These are phyloP conservation scores for Paramarasmius palmivorus DNA, from an alignment of 1,284 basidiomycete species.

Conservation along the genomic window DNA sequence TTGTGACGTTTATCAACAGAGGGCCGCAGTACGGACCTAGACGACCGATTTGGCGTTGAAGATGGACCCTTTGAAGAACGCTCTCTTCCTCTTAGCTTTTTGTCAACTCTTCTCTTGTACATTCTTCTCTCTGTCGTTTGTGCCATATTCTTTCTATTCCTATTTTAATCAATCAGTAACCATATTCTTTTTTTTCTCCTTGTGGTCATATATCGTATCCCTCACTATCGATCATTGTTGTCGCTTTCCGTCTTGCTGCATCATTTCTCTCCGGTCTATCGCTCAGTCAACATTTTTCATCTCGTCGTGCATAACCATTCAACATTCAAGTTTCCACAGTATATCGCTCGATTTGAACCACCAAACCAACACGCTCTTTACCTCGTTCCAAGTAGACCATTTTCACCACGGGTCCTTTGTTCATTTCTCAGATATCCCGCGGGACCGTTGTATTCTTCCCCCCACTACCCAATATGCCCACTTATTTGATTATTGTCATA, in stretches of 20 bases:
- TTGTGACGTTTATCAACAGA: slow-evolving; percentile 4
- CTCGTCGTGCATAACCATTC: slow-evolving; percentile 9
- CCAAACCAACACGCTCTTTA: background rate
- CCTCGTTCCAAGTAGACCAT: background rate
- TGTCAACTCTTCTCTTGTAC: slow-evolving; percentile 7
- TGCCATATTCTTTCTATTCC: slow-evolving; percentile 9
- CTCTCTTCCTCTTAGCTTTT: slow-evolving; percentile 4
- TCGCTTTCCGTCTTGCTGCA: slow-evolving; percentile 16
- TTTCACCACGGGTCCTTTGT: background rate
- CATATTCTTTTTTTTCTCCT: background rate
- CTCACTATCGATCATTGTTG: slow-evolving; percentile 3
- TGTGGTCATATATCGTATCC: slow-evolving; percentile 8
- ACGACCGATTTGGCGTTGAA: background rate
- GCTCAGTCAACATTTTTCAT: slow-evolving; percentile 7
- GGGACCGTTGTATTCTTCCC: background rate
- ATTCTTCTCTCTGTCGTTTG: background rate
- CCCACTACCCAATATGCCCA: background rate
- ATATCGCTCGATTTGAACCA: background rate
- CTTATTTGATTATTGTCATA: background rate
- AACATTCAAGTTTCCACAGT: background rate
- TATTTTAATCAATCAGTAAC: slow-evolving; percentile 10
- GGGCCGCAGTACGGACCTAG: background rate
- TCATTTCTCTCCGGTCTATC: slow-evolving; percentile 8
- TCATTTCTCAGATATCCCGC: background rate
- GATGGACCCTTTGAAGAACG: background rate